phyloP scores from a whole-genome alignment of 2,329 filamentous ascomycete species.

The Myriosclerotinia duriaeana region DNA sequence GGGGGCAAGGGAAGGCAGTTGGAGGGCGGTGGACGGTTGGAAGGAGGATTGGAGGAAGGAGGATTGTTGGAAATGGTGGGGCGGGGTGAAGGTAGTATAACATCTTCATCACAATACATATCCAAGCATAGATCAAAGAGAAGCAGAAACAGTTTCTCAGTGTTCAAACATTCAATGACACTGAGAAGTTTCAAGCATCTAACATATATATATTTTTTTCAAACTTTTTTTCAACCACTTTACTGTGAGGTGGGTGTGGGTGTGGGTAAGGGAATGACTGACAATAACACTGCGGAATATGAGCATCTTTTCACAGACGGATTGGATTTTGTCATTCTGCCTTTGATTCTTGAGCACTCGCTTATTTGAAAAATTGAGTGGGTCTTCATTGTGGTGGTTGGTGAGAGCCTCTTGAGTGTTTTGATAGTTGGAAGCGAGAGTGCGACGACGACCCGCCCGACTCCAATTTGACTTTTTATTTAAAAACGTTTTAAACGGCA shows the following conservation, averaged over 20 bases:
- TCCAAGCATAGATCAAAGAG: not conserved
- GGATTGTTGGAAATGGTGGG: not conserved
- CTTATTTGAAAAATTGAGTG: not conserved
- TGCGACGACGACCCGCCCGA: not conserved
- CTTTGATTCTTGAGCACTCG: not conserved
- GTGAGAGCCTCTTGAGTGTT: not conserved
- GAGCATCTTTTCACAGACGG: too few relatives aligned
- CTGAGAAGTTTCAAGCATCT: not conserved
- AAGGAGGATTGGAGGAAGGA: not conserved
- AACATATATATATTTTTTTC: not conserved
- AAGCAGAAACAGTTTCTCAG: not conserved
- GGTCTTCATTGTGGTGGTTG: not conserved
- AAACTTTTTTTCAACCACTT: not conserved
- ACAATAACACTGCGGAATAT: not conserved
- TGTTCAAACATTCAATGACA: not conserved
- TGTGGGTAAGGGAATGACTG: too few relatives aligned
- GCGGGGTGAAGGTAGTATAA: not conserved
- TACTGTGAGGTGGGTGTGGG: too few relatives aligned
- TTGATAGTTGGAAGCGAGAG: conserved; percentile 4
- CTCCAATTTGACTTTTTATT: not conserved
- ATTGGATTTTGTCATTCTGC: too few relatives aligned
- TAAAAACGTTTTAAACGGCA: not conserved
- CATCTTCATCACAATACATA: not conserved
- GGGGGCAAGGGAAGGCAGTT: not conserved
- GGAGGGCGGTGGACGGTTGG: not conserved